phyloP scores from a whole-genome alignment of 148 eudicot genomes.

The Drosera capensis region DNA sequence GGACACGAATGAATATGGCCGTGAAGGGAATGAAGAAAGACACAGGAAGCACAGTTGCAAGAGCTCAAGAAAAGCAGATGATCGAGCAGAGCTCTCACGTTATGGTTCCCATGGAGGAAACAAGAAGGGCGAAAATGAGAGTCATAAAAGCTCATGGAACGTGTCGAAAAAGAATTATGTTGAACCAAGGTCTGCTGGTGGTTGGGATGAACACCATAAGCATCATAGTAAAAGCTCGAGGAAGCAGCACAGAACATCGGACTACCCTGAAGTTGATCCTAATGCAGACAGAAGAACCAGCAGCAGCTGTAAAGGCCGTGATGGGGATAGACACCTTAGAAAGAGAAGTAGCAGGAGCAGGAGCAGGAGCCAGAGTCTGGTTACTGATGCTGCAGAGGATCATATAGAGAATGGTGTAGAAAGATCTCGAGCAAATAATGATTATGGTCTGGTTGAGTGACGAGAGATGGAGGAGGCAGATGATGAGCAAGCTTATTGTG shows the following conservation, averaged over 20 bases:
- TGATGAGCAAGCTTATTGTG: slow-evolving; percentile 5
- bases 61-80: neutral
- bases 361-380: neutral
- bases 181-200: too few relatives aligned
- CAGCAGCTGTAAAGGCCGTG: neutral
- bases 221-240: slow-evolving; percentile 7
- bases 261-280: neutral
- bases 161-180: slow-evolving; percentile 2
- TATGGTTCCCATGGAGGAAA: neutral
- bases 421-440: neutral
- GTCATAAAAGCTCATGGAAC: slow-evolving; percentile 1
- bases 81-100: neutral
- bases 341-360: neutral
- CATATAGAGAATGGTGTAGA: slow-evolving; percentile 1
- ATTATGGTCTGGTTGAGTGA: slow-evolving; percentile 8
- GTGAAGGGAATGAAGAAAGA: neutral
- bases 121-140: neutral
- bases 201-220: neutral
- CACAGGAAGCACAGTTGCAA: neutral
- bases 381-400: neutral
- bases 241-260: neutral
- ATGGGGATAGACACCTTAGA: neutral
- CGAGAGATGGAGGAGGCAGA: slow-evolving; percentile 3
- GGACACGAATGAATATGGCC: neutral
- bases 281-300: neutral